phyloP scores from a whole-genome alignment of 805 yeast species.

The Yarrowia alimentaria region DNA sequence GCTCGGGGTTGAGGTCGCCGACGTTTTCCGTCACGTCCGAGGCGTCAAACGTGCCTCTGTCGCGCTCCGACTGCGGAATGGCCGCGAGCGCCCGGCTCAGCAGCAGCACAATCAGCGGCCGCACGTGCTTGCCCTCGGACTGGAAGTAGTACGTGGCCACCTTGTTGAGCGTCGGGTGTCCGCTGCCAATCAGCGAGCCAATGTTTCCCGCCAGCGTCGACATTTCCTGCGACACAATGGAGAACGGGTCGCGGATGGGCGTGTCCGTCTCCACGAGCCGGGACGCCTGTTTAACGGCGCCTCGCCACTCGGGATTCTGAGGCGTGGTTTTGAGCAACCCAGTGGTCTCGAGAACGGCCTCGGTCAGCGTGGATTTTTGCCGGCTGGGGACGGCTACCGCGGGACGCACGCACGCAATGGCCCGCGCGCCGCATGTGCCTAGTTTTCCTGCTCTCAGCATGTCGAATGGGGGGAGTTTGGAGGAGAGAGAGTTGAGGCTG shows the following conservation, averaged over 20 bases:
- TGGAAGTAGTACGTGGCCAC: slow-evolving; percentile 95
- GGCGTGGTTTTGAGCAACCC: slow-evolving; percentile 24
- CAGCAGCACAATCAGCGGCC: slow-evolving; percentile 85
- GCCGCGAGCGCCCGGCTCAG: slow-evolving; percentile 72
- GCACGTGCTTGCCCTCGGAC: slow-evolving; percentile 91
- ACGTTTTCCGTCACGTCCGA: slow-evolving; percentile 36
- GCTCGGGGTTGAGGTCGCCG: slow-evolving; percentile 35
- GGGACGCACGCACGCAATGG: not conserved
- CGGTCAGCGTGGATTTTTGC: slow-evolving; percentile 31
- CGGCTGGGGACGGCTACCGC: not conserved
- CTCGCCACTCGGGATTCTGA: slow-evolving; percentile 30
- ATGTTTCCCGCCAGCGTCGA: slow-evolving; percentile 81
- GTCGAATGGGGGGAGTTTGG: not conserved
- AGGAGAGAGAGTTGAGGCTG: no score
- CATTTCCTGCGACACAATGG: slow-evolving; percentile 92
- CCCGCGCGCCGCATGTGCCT: not conserved
- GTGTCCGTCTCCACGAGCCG: slow-evolving; percentile 39
- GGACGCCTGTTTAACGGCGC: slow-evolving; percentile 36
- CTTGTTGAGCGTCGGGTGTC: slow-evolving; percentile 88
- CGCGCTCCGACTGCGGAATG: slow-evolving; percentile 69
- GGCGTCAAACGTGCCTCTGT: slow-evolving; percentile 56
- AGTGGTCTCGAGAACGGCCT: slow-evolving; percentile 30
- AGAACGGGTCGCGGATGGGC: slow-evolving; percentile 75
- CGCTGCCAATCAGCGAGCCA: slow-evolving; percentile 82
- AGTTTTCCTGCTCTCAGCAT: slow-evolving; percentile 21